phyloP scores from a whole-genome alignment of 805 yeast species.

The Starmerella kuoi region DNA sequence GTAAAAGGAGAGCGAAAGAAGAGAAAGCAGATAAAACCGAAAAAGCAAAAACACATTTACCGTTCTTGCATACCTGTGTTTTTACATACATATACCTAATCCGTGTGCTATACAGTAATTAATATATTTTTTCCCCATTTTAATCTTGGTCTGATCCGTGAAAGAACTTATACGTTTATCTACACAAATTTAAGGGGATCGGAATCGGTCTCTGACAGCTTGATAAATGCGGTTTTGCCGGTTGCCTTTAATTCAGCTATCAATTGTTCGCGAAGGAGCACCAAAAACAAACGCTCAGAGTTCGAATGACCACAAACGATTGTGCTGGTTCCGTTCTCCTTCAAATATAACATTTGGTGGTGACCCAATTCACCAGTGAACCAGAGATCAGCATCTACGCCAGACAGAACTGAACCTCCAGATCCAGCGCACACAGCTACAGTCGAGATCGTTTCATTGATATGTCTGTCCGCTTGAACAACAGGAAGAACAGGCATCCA shows the following conservation, averaged over 20 bases:
- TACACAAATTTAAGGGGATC: conserved; percentile 46
- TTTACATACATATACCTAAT: no score
- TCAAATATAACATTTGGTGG: conserved; percentile 67
- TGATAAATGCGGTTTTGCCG: conserved; percentile 30
- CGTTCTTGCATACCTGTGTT: no score
- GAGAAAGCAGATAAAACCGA: no score
- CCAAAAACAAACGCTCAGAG: conserved; percentile 78
- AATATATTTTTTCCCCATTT: no score
- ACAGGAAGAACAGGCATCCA: conserved; percentile 50
- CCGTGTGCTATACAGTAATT: no score
- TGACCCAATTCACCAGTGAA: conserved; percentile 92
- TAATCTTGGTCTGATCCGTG: no score
- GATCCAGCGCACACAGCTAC: conserved; percentile 94
- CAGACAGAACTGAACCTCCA: conserved; percentile 61
- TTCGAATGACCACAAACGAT: conserved; percentile 81
- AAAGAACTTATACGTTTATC: no score
- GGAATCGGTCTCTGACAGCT: conserved; percentile 42
- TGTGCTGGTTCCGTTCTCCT: conserved; percentile 60
- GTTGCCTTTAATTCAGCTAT: conserved; percentile 29
- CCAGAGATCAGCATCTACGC: conserved; percentile 51
- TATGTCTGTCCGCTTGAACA: conserved; percentile 31
- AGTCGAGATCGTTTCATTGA: conserved; percentile 32
- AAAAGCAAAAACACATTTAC: no score
- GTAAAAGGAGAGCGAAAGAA: no score
- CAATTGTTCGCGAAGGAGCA: conserved; percentile 41